Base-by-base conservation (phyloP, 495 filamentous ascomycete genomes). In the Xylaria telfairii region DNA sequence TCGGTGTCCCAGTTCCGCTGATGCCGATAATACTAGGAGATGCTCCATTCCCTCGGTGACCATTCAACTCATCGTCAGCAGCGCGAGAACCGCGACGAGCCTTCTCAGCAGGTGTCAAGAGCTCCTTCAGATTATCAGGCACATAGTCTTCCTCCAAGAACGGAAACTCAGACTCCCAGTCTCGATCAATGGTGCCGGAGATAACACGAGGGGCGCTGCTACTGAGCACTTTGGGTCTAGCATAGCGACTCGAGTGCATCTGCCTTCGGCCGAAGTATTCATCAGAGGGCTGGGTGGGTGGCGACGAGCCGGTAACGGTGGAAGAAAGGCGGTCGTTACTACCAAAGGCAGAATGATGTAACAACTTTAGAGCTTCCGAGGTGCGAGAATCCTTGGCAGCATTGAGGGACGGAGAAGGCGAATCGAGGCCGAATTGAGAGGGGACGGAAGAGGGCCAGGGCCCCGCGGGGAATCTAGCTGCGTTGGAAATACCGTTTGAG, bases 401-500 rank as follows among this genome's bases (percentile, higher is more conserved):
- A 60, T 88, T 88, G 15, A 92, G 81, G 1, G 92, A 93, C n/a
- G 88, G 85, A 0, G 95, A 93, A 21, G 95, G 93, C 3, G 95
- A 96, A 59, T 97, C 96, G 68, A 97, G 81, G 12, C 93, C 94
- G 75, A 98, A 98, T 72, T 94, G 93, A 17, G 94, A 92, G 1
- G 96, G 96, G 42, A 99, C 91, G 1, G 96, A 98, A 9, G 95
- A 92, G 15, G 95, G 95, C 73, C 96, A 93, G 0, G 96, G 93
- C 1, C 93, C 96, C 51, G 71, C 78, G 39, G 78, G 78, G 76
- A 94, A 92, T 62, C 94, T 88, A 30, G 96, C 95, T 15, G 68
- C 92, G 76, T 93, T 92, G 7, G 95, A 97, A 24, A 97, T 93
- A 53, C 96, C 96, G 73, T 98, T 94, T 76, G 93, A 97, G 78